Base-by-base conservation (phyloP, 805 yeast species). In the Yarrowia sp. region DNA sequence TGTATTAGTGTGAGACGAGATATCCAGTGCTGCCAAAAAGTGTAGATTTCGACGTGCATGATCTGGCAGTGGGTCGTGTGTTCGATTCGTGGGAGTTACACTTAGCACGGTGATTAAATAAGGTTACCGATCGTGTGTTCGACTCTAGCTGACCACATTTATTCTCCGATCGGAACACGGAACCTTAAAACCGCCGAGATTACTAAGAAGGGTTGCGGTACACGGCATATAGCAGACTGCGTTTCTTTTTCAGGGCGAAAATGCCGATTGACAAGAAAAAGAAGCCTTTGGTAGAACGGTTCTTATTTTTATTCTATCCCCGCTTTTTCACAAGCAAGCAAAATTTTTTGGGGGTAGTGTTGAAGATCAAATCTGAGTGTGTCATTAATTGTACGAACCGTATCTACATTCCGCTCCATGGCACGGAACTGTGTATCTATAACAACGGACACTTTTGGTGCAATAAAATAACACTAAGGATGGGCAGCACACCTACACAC, bases 11-110 rank as follows among this genome's bases (percentile, higher is more conserved):
- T 19, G 58, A 17, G 42, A 19, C 20, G 42, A 38, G 58, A 38
- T 52, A 52, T 52, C 40, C 17, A 30, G 56, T 52, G 58, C 43
- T 36, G 58, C 43, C 30, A 39, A 55, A 39, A 55, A 40, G 61
- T 39, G 61, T 55, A 38, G 43, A 38, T 52, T 38, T 13, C 58
- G 34, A 38, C 34, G 33, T 52, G 58, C 58, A 52, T 52, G 9
- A 52, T 20, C 20, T 34, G n/a, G n/a, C 56, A 46, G 2, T n/a
- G 7, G 4, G 12, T 2, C 17, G 58, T 36, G 58, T 36, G 58
- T 52, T 52, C 58, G 58, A 52, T 19, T 36, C 43, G 3, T 24
- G 6, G 30, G 30, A 7, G 3, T 4, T 24, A 4, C 2, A 24
- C 6, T 24, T 24, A 24, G 3, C 3, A 7, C 30, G 6, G n/a